These are phyloP conservation scores for Maudiozyma barnettii DNA, from an alignment of 805 yeast genomes.

Conservation along the genomic window DNA sequence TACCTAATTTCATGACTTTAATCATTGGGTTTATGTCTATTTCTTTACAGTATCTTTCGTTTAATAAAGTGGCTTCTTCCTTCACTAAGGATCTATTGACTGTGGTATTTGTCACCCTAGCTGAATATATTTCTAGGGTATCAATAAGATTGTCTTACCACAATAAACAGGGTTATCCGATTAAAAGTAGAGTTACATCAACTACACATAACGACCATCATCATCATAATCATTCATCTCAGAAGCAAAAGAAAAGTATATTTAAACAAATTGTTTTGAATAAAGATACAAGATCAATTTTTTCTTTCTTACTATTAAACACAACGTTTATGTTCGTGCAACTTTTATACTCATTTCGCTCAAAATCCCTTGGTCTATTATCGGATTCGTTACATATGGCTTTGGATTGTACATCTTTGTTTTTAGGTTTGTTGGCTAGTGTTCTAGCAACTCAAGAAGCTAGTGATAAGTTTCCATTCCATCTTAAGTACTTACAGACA, in stretches of 20 bases:
- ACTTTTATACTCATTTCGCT: constrained; percentile 79
- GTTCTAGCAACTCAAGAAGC: constrained; percentile 49
- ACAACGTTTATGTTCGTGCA: constrained; percentile 93
- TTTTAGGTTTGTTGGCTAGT: constrained; percentile 84
- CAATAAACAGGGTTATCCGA: background rate
- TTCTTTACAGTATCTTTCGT: constrained; percentile 29
- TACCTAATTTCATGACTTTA: constrained; percentile 16
- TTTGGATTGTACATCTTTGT: constrained; percentile 81
- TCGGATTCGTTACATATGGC: constrained; percentile 97
- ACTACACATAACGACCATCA: background rate
- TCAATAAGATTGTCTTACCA: background rate
- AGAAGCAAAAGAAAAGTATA: constrained; percentile 5
- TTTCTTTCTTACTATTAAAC: constrained; percentile 75
- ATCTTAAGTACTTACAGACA: constrained; percentile 71
- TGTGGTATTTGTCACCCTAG: constrained; percentile 9
- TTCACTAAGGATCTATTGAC: constrained; percentile 9
- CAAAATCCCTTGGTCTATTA: constrained; percentile 81
- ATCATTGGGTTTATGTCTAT: constrained; percentile 27
- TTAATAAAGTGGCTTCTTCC: constrained; percentile 16
- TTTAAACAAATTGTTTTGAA: constrained; percentile 35
- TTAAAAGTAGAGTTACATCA: background rate
- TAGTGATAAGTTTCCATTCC: constrained; percentile 73
- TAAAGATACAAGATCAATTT: constrained; percentile 77
- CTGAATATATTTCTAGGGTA: constrained; percentile 10
- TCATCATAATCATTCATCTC: background rate